Conservation (phyloP, 140 eudicot species). For the Flaveria floridana region DNA sequence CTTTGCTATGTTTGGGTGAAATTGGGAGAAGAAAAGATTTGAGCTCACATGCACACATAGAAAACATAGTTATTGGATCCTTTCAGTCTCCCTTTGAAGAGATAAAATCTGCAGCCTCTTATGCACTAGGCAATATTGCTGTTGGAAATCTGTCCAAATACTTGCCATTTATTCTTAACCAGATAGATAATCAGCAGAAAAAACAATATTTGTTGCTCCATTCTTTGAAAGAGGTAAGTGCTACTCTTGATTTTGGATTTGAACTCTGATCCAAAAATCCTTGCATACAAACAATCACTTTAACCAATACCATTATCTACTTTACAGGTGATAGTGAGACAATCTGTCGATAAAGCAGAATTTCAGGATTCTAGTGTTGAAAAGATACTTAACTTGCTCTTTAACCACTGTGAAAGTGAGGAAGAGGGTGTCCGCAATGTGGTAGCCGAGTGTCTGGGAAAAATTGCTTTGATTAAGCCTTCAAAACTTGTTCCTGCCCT, state of each 20-base stretch:
- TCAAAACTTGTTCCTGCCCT: constrained; percentile 82
- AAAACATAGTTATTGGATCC: constrained; percentile 86
- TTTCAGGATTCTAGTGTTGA: constrained; percentile 93
- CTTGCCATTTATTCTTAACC: constrained; percentile 89
- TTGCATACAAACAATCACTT: neutral
- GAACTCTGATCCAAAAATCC: neutral
- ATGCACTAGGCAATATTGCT: constrained; percentile 98
- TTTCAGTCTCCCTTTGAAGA: constrained; percentile 98
- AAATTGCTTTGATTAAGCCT: constrained; percentile 86
- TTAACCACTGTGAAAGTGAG: constrained; percentile 97
- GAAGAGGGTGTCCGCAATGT: constrained; percentile 99
- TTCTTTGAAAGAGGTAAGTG: constrained; percentile 84
- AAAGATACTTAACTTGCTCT: constrained; percentile 82
- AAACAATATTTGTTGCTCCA: constrained; percentile 89
- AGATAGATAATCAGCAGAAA: constrained; percentile 96
- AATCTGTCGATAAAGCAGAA: constrained; percentile 94
- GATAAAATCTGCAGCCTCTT: constrained; percentile 97
- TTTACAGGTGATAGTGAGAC: constrained; percentile 91
- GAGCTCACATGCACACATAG: constrained; percentile 86
- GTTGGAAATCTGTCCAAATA: constrained; percentile 88
- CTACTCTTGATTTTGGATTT: neutral
- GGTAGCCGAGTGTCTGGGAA: constrained; percentile 95
- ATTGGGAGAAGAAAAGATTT: constrained; percentile 93
- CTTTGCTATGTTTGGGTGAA: constrained; percentile 96
- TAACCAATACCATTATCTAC: neutral